Evolutionary conservation across 2,329 filamentous ascomycete species (phyloP).

Genomic region (Fusarium hostae): DNA sequence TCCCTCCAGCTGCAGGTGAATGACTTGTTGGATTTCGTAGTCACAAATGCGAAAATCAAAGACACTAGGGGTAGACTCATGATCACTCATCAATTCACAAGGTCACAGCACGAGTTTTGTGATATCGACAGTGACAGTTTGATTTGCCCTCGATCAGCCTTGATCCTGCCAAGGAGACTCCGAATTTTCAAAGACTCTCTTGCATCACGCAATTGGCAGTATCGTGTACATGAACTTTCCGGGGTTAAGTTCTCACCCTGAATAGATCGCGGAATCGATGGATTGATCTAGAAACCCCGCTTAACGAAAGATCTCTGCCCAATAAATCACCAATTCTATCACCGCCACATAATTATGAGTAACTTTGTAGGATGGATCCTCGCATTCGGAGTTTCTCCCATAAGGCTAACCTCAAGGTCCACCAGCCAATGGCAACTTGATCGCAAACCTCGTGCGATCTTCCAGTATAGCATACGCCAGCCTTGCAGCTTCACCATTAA

Average conservation of each 20-base stretch:
- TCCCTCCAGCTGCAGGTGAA: background rate
- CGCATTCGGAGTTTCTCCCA: background rate
- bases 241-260: background rate
- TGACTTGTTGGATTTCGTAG: constrained; percentile 1
- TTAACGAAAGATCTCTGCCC: background rate
- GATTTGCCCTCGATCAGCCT: background rate
- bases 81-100: constrained; percentile 21
- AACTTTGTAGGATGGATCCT: background rate
- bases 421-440: constrained; percentile 24
- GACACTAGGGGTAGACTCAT: background rate
- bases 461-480: background rate
- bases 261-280: background rate
- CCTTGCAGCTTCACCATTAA: constrained; percentile 11
- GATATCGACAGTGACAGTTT: background rate
- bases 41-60: background rate
- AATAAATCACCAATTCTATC: background rate
- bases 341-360: background rate
- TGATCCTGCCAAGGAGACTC: background rate
- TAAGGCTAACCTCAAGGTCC: background rate
- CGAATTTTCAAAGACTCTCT: background rate
- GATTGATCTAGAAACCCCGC: background rate
- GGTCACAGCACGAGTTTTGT: constrained; percentile 22
- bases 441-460: constrained; percentile 22
- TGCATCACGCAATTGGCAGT: background rate
- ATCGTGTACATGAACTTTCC: background rate